Base-by-base conservation (phyloP, 768 basidiomycete species). In the Clavulina sp. region DNA sequence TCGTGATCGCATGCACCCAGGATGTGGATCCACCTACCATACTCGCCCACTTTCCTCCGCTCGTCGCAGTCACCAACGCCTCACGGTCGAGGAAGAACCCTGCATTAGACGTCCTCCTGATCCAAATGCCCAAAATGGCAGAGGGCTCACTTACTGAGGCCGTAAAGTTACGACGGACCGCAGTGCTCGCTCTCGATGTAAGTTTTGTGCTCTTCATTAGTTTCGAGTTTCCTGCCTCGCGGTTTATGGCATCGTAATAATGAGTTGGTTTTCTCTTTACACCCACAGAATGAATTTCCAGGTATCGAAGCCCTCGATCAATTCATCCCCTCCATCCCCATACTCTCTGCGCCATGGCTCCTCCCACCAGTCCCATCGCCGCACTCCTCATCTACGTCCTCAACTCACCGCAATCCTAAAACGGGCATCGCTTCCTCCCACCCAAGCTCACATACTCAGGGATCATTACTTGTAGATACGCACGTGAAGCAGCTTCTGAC, bases 401-500 rank as follows among this genome's bases (percentile, higher is more conserved):
- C 30, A 16, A 9, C 34, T 38, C 34, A 9, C 34, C 34, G 19
- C 19, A 19, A 9, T 19, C 9, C 34, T 38, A 24, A 9, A 13
- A 46, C 43, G 26, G 26, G 26, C 9, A 9, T 13, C 26, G 13
- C 43, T 9, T 46, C 43, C 43, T 13, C 13, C 26, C 16, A 46
- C 16, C 16, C 1, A 38, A 13, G 36, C 36, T 21, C 21, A 21
- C 36, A 38, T 38, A 21, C 7, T 3, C n/a, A 31, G 16, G 4
- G 29, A 13, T n/a, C 48, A 3, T 41, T 9, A 48, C 56, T 80
- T 24, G 65, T 82, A 38, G 77, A 81, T 2, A 86, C 85, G 0
- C 81, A 86, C 60, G 71, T 88, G 57, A 92, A 89, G 60, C 84
- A 87, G 57, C 61, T 88, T 21, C 72, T 73, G 18, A 91, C 88